phyloP scores from a whole-genome alignment of 108 stramenopile species.

The Pelagomonas calceolata region DNA sequence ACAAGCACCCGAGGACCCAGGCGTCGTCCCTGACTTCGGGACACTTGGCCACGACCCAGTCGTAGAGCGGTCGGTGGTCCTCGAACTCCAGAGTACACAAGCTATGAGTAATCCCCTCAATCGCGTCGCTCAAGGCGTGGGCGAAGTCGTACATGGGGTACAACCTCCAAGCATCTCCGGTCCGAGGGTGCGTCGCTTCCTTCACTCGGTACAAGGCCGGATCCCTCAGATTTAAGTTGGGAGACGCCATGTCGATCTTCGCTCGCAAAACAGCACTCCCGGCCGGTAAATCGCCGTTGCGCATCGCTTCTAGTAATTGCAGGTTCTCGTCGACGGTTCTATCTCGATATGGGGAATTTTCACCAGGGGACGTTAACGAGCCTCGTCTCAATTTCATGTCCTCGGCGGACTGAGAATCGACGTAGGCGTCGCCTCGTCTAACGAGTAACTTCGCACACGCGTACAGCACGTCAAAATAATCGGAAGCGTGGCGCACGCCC shows the following conservation, averaged over 20 bases:
- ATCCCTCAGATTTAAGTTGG: constrained; percentile 82
- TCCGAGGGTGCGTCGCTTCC: constrained; percentile 68
- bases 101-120: constrained; percentile 76
- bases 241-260: constrained; percentile 81
- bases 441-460: constrained; percentile 65
- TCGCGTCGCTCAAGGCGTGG: constrained; percentile 77
- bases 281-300: not conserved
- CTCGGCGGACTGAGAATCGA: constrained; percentile 65
- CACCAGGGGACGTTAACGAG: constrained; percentile 65
- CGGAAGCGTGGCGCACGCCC: constrained; percentile 55
- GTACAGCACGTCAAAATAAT: constrained; percentile 71
- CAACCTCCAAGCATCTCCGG: constrained; percentile 76
- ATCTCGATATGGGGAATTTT: constrained; percentile 59
- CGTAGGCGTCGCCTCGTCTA: constrained; percentile 62
- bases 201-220: constrained; percentile 81
- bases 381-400: constrained; percentile 80
- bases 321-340: constrained; percentile 60
- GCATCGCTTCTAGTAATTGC: constrained; percentile 56
- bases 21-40: not conserved
- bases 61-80: constrained; percentile 82
- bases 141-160: constrained; percentile 90
- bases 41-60: constrained; percentile 60
- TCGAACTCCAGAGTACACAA: constrained; percentile 84
- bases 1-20: not conserved
- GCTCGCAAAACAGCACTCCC: constrained; percentile 46